Evolutionary conservation across 345 rosid species (phyloP), one percentile per base, ranked within the genome.

Genomic region (Linum usitatissimum): DNA sequence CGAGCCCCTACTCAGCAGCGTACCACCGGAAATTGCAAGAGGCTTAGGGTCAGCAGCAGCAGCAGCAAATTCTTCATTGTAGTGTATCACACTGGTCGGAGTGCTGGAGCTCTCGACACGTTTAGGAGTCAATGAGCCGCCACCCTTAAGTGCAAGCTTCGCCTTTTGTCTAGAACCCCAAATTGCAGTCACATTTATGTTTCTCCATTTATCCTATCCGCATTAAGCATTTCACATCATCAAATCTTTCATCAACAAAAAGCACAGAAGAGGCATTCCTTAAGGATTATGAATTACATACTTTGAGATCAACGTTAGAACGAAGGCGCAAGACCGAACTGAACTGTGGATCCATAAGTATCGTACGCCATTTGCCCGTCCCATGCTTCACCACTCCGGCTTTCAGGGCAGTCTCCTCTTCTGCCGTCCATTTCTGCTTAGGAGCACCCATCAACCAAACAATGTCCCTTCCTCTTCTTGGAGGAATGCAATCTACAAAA

Each of bases 91-190:
- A 6, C 13, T 55, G 30, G 59, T 28, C 59, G 30, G 59, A 10
- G 59, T 12, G 23, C 30, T 55, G 18, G 59, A 55, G 30, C 30
- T 55, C 14, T 55, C 23, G 30, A 20, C 59, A 19, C 28, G 21
- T 55, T 55, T 55, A 20, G 28, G 59, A 3, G 59, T 55, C 28
- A 14, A 28, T 28, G 59, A 34, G 38, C 38, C 38, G 38, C 38
- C 38, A 34, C 71, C 55, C 64, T 73, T 73, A 64, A 73, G 66
- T 7, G 76, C 76, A 55, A 67, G 72, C 63, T 73, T 73, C 0
- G 76, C 76, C 60, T 73, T 73, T 42, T 73, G 76, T 49, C 76
- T 73, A 30, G 76, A 73, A 18, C 76, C 76, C 76, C 76, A 73
- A 64, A 73, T 68, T 21, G 76, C 69, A 64, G 76, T 73, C 53